Evolutionary conservation across 202 grass and related monocot genomes (phyloP), one percentile per base, ranked within the genome.

Genomic region (Panicum hallii): DNA sequence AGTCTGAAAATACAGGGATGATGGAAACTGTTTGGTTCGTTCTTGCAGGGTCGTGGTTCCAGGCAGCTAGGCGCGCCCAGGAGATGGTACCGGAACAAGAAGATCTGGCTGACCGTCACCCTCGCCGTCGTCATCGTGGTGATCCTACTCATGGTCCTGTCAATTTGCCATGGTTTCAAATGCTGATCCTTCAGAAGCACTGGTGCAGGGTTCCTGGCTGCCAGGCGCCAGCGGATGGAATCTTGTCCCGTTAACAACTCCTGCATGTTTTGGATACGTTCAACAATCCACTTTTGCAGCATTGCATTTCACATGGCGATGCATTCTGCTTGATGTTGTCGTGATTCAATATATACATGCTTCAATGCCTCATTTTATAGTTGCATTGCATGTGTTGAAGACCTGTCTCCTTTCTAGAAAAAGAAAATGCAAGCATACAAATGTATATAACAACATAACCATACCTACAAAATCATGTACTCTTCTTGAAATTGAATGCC

Each of bases 91-190:
- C 34, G 5, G 30, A 42, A n/a, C 52, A 75, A 57, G 48, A 74
- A 11, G 72, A 57, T 75, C 54, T 54, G 32, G 32, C 34, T 57
- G 52, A 3, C 10, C 72, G 40, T 56, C 28, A 11, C 17, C 48
- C 8, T 74, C 48, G 47, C 70, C 48, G 15, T 53, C 70, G 17
- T 20, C 72, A 20, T 75, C 17, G 50, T 75, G 32, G 22, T 56
- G 32, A 56, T 57, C 34, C 5, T 75, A 19, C 5, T 75, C 19
- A 13, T 75, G 32, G 50, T 57, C 19, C 72, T 75, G 5, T 22
- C 36, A 22, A 20, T 20, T 42, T 75, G 72, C 52, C 72, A 57
- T 75, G 72, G 72, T 53, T 75, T 75, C 72, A 57, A 57, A 42
- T 57, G 72, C 71, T 74, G 70, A 53, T 32, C 45, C 69, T 11